Conservation (phyloP, 495 filamentous ascomycete species). For the Hypoxylon fuscum region DNA sequence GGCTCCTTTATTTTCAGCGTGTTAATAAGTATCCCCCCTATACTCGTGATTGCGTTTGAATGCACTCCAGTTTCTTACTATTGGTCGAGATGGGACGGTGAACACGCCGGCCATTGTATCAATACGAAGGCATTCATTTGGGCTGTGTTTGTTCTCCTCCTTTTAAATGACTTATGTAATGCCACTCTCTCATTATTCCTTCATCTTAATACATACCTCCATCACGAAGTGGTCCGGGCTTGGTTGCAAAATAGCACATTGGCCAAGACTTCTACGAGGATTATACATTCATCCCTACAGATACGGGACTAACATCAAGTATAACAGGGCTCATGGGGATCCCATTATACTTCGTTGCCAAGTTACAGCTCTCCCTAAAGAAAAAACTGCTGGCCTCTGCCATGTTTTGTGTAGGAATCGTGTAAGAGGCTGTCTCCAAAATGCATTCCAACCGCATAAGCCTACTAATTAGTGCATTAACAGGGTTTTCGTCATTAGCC, state of each 20-base stretch:
- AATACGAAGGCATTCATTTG: not conserved
- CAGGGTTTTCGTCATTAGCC: constrained; percentile 44
- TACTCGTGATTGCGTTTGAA: not conserved
- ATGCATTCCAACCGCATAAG: not conserved
- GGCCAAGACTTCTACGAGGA: too few species aligned
- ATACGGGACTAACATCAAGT: too few species aligned
- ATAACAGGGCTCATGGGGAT: not conserved
- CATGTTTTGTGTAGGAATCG: not conserved
- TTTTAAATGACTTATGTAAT: not conserved
- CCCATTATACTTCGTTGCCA: not conserved
- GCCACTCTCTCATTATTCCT: too few species aligned
- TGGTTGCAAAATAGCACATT: too few species aligned
- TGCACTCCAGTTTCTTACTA: not conserved
- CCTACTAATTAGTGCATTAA: not conserved
- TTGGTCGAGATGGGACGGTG: not conserved
- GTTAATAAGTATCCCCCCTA: not conserved
- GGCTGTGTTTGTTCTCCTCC: not conserved
- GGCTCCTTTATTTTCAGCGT: not conserved
- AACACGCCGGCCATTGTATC: not conserved
- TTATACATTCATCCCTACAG: too few species aligned
- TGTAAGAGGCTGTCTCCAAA: not conserved
- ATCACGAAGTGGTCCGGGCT: too few species aligned
- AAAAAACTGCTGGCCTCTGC: not conserved
- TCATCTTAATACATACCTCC: too few species aligned
- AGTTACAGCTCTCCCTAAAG: not conserved